Evolutionary conservation across 2,329 filamentous ascomycete genomes (phyloP).

Genomic region (Fusarium anguioides): DNA sequence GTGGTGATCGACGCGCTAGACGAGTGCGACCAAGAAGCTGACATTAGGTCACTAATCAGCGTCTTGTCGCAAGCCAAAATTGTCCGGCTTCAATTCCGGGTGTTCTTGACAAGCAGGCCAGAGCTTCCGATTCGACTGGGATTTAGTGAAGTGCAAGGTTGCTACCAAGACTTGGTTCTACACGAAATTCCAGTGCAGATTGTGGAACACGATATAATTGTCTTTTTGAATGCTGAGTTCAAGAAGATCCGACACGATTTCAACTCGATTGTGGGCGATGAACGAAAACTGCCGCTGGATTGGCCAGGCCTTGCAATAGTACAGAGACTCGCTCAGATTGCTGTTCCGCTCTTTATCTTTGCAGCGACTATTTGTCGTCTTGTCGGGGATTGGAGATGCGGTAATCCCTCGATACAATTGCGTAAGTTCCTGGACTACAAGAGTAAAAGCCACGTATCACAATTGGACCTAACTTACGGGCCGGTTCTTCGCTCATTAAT

Average conservation of each 20-base stretch:
- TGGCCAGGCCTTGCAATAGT: background rate
- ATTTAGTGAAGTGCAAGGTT: slow-evolving; percentile 46
- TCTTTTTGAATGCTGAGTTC: rapidly evolving
- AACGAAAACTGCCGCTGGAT: background rate
- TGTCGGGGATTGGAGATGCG: background rate
- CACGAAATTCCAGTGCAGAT: slow-evolving; percentile 48
- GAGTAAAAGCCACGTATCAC: background rate
- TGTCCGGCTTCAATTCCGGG: background rate
- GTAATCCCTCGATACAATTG: background rate
- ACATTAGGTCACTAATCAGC: background rate
- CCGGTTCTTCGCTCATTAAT: background rate
- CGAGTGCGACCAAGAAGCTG: background rate
- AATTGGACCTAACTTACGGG: rapidly evolving
- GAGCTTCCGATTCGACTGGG: slow-evolving; percentile 42
- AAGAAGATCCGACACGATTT: background rate
- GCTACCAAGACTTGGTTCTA: slow-evolving; percentile 45
- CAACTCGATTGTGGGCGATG: rapidly evolving
- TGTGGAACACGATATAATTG: slow-evolving; percentile 52
- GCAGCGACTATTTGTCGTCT: background rate
- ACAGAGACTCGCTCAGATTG: rapidly evolving
- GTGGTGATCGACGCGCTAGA: background rate
- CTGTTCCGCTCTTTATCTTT: background rate
- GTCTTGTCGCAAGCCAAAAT: background rate
- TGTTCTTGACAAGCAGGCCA: background rate
- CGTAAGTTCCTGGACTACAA: no score